Evolutionary conservation across 169 alveolate genomes (phyloP), one percentile per base, ranked within the genome.

Genomic region (Theileria parva): DNA sequence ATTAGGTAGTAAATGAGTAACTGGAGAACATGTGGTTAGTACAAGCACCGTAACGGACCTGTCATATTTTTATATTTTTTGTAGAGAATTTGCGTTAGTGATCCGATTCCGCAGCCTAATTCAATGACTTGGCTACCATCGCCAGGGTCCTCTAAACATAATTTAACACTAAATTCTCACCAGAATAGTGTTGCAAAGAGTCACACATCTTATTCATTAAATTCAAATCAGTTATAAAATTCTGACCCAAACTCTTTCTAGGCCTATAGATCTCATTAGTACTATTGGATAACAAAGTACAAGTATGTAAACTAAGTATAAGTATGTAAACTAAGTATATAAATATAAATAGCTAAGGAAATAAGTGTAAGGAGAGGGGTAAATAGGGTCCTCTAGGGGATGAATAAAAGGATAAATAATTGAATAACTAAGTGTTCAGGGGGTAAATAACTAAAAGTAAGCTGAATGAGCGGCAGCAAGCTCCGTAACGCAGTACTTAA

Each of bases 81-180:
- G 61, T 64, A 80, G 30, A 93, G 88, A 39, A 86, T 75, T 32
- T 92, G 86, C 17, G 95, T 93, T 53, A 93, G 69, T 30, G 94
- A 92, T 12, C 96, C 96, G 13, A 91, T 68, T n/a, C 96, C 96
- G 6, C 95, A 92, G 19, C 96, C 96, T 27, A 93, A 79, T 61
- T 93, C 96, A 17, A 93, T 83, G 44, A 93, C 91, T 9, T 91
- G 91, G 13, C 87, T 69, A 63, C 66, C 95, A 0, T 48, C 69
- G 1, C 60, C 84, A 2, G 80, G 28, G 13, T 65, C 23, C 19
- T 34, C 61, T 70, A 70, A 8, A 32, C 12, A 28, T 27, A 19
- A n/a, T 7, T 37, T 65, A 65, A 39, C 17, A 21, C 13, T 39
- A 21, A 65, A 5, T 65, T 0, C 9, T 39, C 25, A 19, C 74